A percentile compares a stretch with the other conserved stretches of the same genome.
Conservation (phyloP, 1,139 yeast species). For the Geotrichum candidum region DNA sequence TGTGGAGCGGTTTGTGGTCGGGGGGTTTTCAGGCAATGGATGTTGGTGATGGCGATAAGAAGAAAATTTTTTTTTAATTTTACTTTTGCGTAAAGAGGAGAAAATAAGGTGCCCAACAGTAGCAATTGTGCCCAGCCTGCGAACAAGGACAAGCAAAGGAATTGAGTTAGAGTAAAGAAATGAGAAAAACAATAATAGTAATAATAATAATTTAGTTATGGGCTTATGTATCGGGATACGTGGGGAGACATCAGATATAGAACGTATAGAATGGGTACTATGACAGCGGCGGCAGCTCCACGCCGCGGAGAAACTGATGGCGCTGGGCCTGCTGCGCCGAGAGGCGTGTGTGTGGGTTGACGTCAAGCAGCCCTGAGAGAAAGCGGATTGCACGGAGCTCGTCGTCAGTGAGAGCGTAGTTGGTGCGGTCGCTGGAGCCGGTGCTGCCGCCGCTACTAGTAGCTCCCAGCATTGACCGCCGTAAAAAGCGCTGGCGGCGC, state of each 20-base stretch:
- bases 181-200: background rate
- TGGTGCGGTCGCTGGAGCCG: background rate
- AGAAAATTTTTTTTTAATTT: background rate
- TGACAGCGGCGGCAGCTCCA: slow-evolving; percentile 3
- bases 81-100: background rate
- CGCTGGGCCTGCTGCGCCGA: slow-evolving; percentile 52
- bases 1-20: background rate
- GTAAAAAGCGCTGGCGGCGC: slow-evolving; percentile 1
- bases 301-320: slow-evolving; percentile 46
- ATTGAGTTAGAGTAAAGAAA: no score
- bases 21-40: background rate
- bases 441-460: slow-evolving; percentile 1
- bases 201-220: background rate
- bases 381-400: slow-evolving; percentile 46
- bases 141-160: background rate
- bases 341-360: slow-evolving; percentile 52
- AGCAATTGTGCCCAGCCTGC: background rate
- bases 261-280: background rate
- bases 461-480: slow-evolving; percentile 4
- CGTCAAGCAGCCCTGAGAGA: slow-evolving; percentile 47
- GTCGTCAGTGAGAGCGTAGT: slow-evolving; percentile 20
- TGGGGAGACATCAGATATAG: background rate
- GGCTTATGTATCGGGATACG: background rate
- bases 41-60: background rate
- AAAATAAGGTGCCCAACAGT: background rate